These are phyloP conservation scores for Tetracentron sinense DNA, from an alignment of 164 flowering plant species.

Conservation along the genomic window DNA sequence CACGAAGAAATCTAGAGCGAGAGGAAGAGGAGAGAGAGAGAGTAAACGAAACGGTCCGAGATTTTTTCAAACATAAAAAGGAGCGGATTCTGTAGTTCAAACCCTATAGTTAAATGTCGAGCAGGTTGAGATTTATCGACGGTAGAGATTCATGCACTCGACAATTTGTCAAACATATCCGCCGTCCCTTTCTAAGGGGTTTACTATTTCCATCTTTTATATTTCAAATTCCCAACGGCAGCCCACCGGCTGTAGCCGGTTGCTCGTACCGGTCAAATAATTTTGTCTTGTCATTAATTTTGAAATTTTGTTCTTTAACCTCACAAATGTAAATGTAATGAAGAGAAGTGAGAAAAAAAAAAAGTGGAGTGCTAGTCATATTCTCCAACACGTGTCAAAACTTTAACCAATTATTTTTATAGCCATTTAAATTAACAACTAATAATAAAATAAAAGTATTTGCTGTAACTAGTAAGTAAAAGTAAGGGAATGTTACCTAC, in stretches of 20 bases:
- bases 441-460: no score
- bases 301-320: no score
- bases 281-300: no score
- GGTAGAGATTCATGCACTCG: neutral
- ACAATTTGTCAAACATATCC: neutral
- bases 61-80: slow-evolving; percentile 12
- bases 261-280: no score
- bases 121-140: slow-evolving; percentile 8
- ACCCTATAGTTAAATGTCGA: slow-evolving; percentile 21
- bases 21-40: slow-evolving; percentile 4
- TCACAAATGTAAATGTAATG: no score
- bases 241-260: slow-evolving; percentile 13
- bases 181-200: neutral
- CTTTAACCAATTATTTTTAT: no score
- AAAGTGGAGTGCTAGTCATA: no score
- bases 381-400: no score
- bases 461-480: no score
- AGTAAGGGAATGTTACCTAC: no score
- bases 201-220: neutral
- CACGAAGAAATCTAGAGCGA: neutral
- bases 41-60: slow-evolving; percentile 10
- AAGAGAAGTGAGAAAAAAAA: no score
- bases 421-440: no score
- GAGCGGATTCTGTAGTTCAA: slow-evolving; percentile 21
- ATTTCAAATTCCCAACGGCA: slow-evolving; percentile 17